These are phyloP conservation scores for Onygenales sp. DNA, from an alignment of 2,329 filamentous ascomycete species.

Conservation along the genomic window DNA sequence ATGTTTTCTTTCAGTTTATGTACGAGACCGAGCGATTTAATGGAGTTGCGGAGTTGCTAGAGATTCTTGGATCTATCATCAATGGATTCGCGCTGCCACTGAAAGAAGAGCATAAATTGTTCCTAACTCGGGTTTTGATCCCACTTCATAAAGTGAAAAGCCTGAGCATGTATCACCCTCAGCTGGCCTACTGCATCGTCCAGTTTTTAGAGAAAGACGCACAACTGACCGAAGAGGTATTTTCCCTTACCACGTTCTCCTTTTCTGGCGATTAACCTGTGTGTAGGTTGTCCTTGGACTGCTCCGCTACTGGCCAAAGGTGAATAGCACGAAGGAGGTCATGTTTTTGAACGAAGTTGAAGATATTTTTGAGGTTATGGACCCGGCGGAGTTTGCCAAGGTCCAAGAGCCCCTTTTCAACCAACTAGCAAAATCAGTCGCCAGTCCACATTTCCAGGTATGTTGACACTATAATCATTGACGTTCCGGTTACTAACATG, in stretches of 20 bases:
- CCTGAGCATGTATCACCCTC: constrained; percentile 98
- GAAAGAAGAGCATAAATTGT: constrained; percentile 98
- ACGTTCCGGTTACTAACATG: constrained; percentile 9
- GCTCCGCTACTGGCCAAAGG: constrained; percentile 96
- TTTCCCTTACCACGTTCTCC: constrained; percentile 15
- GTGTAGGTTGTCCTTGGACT: constrained; percentile 82
- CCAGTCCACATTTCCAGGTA: constrained; percentile 93
- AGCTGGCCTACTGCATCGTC: constrained; percentile 96
- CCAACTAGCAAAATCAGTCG: constrained; percentile 93
- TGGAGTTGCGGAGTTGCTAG: constrained; percentile 89
- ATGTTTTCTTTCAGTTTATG: constrained; percentile 99
- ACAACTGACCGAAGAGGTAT: constrained; percentile 87
- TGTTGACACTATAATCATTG: constrained; percentile 9
- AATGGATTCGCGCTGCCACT: constrained; percentile 94
- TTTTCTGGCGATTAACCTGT: background rate
- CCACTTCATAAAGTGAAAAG: constrained; percentile 98
- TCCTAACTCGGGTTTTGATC: constrained; percentile 84
- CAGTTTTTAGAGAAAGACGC: constrained; percentile 98
- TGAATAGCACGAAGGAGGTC: constrained; percentile 98
- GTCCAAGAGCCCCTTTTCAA: constrained; percentile 97
- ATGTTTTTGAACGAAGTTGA: constrained; percentile 99
- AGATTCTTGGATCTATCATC: constrained; percentile 97
- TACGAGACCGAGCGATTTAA: constrained; percentile 99
- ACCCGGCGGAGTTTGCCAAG: constrained; percentile 95
- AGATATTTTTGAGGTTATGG: constrained; percentile 99